Base-by-base conservation (phyloP, 441 rosid genomes). In the Corymbia calophylla region DNA sequence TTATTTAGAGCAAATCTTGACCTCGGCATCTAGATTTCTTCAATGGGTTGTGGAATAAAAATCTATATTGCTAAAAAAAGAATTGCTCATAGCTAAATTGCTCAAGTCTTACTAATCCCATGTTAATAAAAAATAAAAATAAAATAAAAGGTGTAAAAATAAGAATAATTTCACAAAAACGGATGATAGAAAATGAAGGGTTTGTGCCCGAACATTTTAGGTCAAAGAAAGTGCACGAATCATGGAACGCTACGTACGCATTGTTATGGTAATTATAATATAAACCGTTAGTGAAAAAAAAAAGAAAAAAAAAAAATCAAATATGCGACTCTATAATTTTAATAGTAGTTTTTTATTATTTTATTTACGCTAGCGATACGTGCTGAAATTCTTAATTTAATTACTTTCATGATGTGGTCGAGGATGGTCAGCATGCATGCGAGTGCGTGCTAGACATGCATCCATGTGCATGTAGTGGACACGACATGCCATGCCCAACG, bases 61-160 rank as follows among this genome's bases (percentile, higher is more conserved):
- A 23, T 15, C 8, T 21, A 77, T 12, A 12, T 44, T 39, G 14
- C 18, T 23, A 12, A 39, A 73, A 39, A 7, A 12, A 9, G 29
- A 77, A 44, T 2, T 77, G 19, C 39, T 31, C 16, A 16, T 66
- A 66, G 39, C 21, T n/a, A 31, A 66, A 66, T 66, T 66, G 51
- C 53, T 31, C 7, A 0, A 7, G 35, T 29, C 17, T 14, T 53
- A 14, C 14, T 53, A 53, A 12, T 17, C 53, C 53, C 53, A 4
- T 53, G 53, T 53, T 53, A 16, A 66, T n/a, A 7, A 4, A 64
- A 31, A 8, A 31, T 7, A 31, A 7, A 64, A 29, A 29, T 1
- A 29, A 29, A 62, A 1, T 5, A 62, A 29, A n/a, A 66, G 2
- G 0, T 2, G 8, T 4, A 35, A 16, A 21, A 8, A 31, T 16